Evolutionary conservation across 2,329 filamentous ascomycete genomes (phyloP), one percentile per base, ranked within the genome.

Genomic region (Myriangium duriaei): DNA sequence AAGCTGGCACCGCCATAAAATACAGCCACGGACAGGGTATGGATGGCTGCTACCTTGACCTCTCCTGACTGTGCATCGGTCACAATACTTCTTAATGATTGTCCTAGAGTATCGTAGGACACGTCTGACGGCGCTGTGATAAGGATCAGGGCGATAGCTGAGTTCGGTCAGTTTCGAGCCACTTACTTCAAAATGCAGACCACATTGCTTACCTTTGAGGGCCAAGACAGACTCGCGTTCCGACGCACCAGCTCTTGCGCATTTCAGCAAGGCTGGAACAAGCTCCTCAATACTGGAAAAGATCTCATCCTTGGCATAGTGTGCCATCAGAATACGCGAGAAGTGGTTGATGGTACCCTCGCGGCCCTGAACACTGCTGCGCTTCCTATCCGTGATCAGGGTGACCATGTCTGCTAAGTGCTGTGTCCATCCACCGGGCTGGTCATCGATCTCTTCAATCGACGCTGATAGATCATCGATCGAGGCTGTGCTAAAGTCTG

Each of bases 311-410:
- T 74, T 67, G 37, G 77, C 72, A 53, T 73, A 84, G 49, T 81
- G 76, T 32, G 73, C 69, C 44, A 79, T 81, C 36, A 87, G 57
- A 13, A 82, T 66, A 36, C 77, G 71, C 29, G 71, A 68, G 54
- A 79, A 84, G 1, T 65, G 66, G 31, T 63, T 63, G 34, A 86
- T 62, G 18, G 69, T 71, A 29, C 73, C 66, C 50, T 85, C 79
- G 37, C 85, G 74, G 14, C 76, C 74, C 45, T 81, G 73, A 15
- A 70, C 72, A 47, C 77, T 85, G 58, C 79, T 84, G 47, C 79
- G 76, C 67, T 92, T 93, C 50, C 82, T 77, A 48, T 82, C 75
- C 39, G 79, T 67, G 17, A 93, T 72, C 47, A 81, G 76, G 33
- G 79, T 68, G 45, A 92, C 76, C 41, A 78, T 72, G 44, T 77